phyloP scores from a whole-genome alignment of 495 filamentous ascomycete genomes.

The Staphylotrichum tortipilum region DNA sequence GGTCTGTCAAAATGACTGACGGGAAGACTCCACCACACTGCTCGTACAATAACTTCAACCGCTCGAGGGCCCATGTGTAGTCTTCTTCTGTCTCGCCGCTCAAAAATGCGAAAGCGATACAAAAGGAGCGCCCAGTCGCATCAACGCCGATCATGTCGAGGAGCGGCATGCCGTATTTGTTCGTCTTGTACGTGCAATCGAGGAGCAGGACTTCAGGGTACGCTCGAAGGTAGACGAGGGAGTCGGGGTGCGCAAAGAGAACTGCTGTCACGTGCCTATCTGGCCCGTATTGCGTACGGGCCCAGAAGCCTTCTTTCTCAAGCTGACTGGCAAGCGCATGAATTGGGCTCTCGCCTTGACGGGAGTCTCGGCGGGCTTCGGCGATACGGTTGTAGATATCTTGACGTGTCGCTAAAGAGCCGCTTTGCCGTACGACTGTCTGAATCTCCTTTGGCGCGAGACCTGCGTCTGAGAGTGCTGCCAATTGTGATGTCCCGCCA shows the following conservation, averaged over 20 bases:
- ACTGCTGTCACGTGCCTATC: not conserved
- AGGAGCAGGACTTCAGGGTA: not conserved
- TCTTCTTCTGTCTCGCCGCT: no score
- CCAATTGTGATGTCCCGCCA: not conserved
- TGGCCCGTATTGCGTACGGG: not conserved
- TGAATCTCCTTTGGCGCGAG: not conserved
- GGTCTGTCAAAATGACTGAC: not conserved
- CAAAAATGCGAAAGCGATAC: no score
- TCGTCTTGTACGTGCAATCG: not conserved
- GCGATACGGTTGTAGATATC: conserved; percentile 2
- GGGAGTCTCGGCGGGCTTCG: not conserved
- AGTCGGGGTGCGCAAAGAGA: not conserved
- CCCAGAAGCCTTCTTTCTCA: not conserved
- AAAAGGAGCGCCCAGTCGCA: no score
- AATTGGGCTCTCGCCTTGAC: not conserved
- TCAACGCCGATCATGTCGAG: no score
- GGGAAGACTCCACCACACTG: no score
- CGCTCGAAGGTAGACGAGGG: not conserved
- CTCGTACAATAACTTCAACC: no score
- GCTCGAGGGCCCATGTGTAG: no score
- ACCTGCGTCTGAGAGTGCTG: not conserved
- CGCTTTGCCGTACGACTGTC: not conserved
- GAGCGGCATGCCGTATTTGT: not conserved
- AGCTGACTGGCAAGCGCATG: not conserved
- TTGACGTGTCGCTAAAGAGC: not conserved